Percentiles rank a stretch among this genome's conserved stretches.
These are phyloP conservation scores for Agapanthus africanus DNA, from an alignment of 106 monocot species.

Conservation along the genomic window DNA sequence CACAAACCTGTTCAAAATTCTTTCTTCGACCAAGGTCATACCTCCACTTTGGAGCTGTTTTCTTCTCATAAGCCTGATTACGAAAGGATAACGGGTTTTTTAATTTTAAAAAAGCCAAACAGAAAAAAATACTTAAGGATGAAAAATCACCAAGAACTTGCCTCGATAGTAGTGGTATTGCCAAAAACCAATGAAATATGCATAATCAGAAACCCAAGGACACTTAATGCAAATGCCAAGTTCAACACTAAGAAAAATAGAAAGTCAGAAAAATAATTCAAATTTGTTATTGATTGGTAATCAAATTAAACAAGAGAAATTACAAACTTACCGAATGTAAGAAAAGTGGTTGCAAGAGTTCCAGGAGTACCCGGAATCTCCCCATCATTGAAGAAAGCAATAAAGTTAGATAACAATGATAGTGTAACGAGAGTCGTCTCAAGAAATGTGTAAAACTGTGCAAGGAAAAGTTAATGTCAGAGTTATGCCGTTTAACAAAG, in stretches of 20 bases:
- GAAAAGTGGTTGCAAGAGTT: conserved; percentile 89
- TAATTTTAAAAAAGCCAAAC: conserved; percentile 2
- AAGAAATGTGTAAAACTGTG: conserved; percentile 96
- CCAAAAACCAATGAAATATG: conserved; percentile 80
- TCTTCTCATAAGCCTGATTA: conserved; percentile 96
- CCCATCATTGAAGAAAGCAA: conserved; percentile 86
- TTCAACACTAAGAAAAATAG: conserved; percentile 79
- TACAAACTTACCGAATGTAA: conserved; percentile 69
- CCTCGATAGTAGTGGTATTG: conserved; percentile 99
- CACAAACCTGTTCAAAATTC: conserved; percentile 92
- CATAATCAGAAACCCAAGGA: conserved; percentile 98
- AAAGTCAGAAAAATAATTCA: no score
- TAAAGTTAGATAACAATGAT: conserved; percentile 76
- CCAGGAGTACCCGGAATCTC: conserved; percentile 91
- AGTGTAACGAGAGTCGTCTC: conserved; percentile 88
- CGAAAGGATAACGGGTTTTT: neutral
- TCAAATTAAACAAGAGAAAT: no score
- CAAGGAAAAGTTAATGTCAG: no score
- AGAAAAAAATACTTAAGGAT: neutral
- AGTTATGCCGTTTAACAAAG: no score
- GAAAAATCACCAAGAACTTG: conserved; percentile 20
- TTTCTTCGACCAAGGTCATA: conserved; percentile 84
- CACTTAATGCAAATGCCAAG: conserved; percentile 87
- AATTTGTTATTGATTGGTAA: no score
- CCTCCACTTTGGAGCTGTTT: conserved; percentile 79